These are phyloP conservation scores for Microdochium nivale DNA, from an alignment of 2,329 filamentous ascomycete species.

Conservation along the genomic window DNA sequence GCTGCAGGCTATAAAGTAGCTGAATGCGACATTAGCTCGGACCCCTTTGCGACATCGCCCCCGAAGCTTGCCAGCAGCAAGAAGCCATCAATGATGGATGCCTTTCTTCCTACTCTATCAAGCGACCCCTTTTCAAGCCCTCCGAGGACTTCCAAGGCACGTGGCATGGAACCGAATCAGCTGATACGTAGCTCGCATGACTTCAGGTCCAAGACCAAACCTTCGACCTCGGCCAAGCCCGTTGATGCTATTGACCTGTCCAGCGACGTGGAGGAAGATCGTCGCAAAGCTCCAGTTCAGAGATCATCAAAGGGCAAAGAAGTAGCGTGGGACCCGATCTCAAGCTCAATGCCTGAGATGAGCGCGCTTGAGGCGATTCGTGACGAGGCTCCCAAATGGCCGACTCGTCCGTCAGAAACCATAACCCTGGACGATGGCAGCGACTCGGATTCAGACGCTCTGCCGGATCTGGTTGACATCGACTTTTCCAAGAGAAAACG, in stretches of 20 bases:
- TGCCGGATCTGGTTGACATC: conserved; percentile 38
- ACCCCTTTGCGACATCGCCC: conserved; percentile 15
- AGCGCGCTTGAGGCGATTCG: conserved; percentile 6
- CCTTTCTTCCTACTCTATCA: conserved; percentile 2
- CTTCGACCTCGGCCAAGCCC: conserved; percentile 2
- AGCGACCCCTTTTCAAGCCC: conserved; percentile 15
- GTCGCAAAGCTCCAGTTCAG: conserved; percentile 4
- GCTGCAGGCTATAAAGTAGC: conserved; percentile 1
- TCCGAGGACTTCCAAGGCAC: conserved; percentile 2
- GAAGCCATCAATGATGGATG: neutral
- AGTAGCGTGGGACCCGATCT: conserved; percentile 40
- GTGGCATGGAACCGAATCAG: neutral
- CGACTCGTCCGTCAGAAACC: conserved; percentile 8
- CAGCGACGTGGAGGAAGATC: conserved; percentile 13
- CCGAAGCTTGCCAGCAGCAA: conserved; percentile 5
- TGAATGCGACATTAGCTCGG: conserved; percentile 6
- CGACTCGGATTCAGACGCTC: conserved; percentile 28
- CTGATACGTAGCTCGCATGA: neutral
- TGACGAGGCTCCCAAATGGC: conserved; percentile 9
- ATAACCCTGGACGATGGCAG: conserved; percentile 27
- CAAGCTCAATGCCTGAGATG: conserved; percentile 40
- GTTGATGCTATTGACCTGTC: conserved; percentile 16
- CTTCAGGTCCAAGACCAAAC: neutral
- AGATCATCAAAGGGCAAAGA: conserved; percentile 12
- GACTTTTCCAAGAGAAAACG: conserved; percentile 21